Percentiles rank a stretch among this genome's conserved stretches.
Conservation (phyloP, 2,329 filamentous ascomycete species). For the Pestalotiopsis sp. region DNA sequence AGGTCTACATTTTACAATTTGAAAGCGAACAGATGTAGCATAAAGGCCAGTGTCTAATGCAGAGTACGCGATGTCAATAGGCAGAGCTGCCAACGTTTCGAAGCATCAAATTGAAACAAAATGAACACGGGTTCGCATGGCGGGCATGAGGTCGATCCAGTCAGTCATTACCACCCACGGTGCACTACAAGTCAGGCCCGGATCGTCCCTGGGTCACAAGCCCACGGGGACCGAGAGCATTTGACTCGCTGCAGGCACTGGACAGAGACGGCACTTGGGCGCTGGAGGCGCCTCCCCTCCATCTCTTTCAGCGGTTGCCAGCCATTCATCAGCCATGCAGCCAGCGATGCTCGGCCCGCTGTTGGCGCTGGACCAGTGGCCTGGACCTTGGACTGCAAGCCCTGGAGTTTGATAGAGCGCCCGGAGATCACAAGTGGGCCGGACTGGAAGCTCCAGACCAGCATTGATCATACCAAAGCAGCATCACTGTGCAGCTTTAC, state of each 20-base stretch:
- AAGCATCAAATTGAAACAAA: constrained; percentile 9
- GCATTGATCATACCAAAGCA: background rate
- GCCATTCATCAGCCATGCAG: background rate
- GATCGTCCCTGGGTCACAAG: constrained; percentile 5
- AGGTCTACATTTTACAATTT: background rate
- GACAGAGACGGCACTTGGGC: background rate
- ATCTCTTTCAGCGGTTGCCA: background rate
- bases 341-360: background rate
- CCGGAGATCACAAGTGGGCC: background rate
- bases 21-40: background rate
- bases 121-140: background rate
- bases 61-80: background rate
- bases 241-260: background rate
- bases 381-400: background rate
- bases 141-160: background rate
- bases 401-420: background rate
- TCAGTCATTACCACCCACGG: background rate
- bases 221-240: background rate
- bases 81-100: background rate
- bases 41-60: background rate
- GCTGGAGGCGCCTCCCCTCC: background rate
- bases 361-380: constrained; percentile 1
- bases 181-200: background rate
- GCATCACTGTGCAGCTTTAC: background rate
- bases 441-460: background rate